Conservation (phyloP, 2,329 filamentous ascomycete species). For the Drechslerella dactyloides region DNA sequence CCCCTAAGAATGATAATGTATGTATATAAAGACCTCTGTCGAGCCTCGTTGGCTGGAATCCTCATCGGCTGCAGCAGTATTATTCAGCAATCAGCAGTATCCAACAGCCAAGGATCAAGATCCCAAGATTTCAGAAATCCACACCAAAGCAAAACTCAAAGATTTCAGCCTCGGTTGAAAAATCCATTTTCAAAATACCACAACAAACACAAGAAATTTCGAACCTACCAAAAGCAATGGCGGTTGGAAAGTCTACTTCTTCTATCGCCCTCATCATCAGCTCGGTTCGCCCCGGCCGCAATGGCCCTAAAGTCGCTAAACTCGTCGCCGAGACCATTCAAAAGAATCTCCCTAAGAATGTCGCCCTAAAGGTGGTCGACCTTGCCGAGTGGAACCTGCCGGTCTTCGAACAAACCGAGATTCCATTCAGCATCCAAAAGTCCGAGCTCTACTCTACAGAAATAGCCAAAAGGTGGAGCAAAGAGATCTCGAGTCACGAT, state of each 20-base stretch:
- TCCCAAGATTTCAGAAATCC: neutral
- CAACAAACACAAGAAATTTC: slow-evolving; percentile 19
- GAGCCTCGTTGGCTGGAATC: slow-evolving; percentile 4
- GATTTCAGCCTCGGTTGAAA: slow-evolving; percentile 23
- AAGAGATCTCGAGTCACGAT: slow-evolving; percentile 56
- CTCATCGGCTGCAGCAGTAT: slow-evolving; percentile 32
- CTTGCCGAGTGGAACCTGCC: slow-evolving; percentile 57
- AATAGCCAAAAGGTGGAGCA: slow-evolving; percentile 58
- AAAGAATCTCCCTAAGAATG: slow-evolving; percentile 51
- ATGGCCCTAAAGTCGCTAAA: slow-evolving; percentile 57
- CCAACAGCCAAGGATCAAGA: slow-evolving; percentile 4
- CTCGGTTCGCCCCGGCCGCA: slow-evolving; percentile 57
- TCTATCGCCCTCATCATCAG: slow-evolving; percentile 57
- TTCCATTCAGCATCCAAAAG: slow-evolving; percentile 57
- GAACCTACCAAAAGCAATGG: slow-evolving; percentile 29
- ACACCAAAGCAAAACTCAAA: slow-evolving; percentile 17
- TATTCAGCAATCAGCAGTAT: slow-evolving; percentile 8
- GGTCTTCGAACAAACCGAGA: slow-evolving; percentile 58
- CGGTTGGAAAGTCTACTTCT: slow-evolving; percentile 31
- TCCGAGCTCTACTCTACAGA: slow-evolving; percentile 57
- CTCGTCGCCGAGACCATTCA: slow-evolving; percentile 56
- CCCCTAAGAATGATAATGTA: too few relatives aligned
- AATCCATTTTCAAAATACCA: slow-evolving; percentile 17
- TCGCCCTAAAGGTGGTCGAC: slow-evolving; percentile 56
- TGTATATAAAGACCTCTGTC: slow-evolving; percentile 23